Evolutionary conservation across 2,329 filamentous ascomycete species (phyloP), one percentile per base, ranked within the genome.

Genomic region (Hymenoscyphus albidus): DNA sequence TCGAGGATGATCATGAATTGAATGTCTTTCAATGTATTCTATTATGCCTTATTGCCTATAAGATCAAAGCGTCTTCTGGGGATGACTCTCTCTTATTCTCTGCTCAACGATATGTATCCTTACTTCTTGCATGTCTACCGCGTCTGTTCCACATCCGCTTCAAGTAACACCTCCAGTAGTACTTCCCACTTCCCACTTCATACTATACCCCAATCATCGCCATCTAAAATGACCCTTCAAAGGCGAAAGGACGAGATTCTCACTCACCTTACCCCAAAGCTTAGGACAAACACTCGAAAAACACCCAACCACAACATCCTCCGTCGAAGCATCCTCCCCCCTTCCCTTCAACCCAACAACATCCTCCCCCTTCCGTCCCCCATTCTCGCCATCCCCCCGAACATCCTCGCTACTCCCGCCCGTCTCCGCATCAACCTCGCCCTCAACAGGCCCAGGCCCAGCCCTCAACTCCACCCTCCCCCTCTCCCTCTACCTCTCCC

Each of bases 11-110:
- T 35, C 31, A 57, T 32, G 27, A 57, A 27, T 57, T 6, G 16
- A 16, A 38, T 57, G 31, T 38, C 55, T 57, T 57, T 38, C 55
- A 57, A 57, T 57, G 48, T 54, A 54, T 54, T 54, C 13, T 27
- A 54, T 22, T n/a, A 13, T 22, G 48, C 48, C 18, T 54, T 22
- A 54, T 27, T 54, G 5, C 22, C 22, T 22, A 12, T 54, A 22
- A 7, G 22, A 22, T 54, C n/a, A 54, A 54, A 54, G 22, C 48
- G 22, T 27, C n/a, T 54, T 27, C 22, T 27, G 10, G 22, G 12
- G 9, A 10, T 27, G 35, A 35, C 35, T 35, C 35, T 54, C 48
- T 13, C 18, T 54, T 54, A 27, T 57, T 57, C 55, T 38, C 55
- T 57, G 22, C 55, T 16, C 7, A 13, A 0, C 9, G 31, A 31